Conservation (phyloP, 2,329 filamentous ascomycete genomes). For the Colletotrichum navitas region DNA sequence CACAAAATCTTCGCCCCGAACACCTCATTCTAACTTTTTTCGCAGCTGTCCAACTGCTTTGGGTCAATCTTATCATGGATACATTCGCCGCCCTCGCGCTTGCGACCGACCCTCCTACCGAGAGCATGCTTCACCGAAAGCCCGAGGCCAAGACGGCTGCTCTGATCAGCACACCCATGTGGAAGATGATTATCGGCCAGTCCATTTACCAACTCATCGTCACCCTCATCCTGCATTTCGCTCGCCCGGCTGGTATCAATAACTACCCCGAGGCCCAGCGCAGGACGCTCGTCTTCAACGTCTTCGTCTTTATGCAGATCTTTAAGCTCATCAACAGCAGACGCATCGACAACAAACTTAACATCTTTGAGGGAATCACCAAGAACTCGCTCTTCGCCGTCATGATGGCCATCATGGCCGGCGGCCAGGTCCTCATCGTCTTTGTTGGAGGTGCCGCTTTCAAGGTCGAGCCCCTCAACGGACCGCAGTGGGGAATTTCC, state of each 20-base stretch:
- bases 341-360: conserved; percentile 80
- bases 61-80: conserved; percentile 90
- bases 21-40: neutral
- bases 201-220: conserved; percentile 81
- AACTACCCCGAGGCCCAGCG: conserved; percentile 60
- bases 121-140: conserved; percentile 77
- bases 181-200: conserved; percentile 91
- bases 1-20: neutral
- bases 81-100: conserved; percentile 84
- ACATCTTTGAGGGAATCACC: conserved; percentile 78
- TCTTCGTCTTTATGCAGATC: conserved; percentile 88
- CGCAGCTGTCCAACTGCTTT: conserved; percentile 80
- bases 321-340: conserved; percentile 84
- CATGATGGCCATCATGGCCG: conserved; percentile 79
- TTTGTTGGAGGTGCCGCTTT: conserved; percentile 78
- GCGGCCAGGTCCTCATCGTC: conserved; percentile 78
- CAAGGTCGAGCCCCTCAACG: conserved; percentile 63
- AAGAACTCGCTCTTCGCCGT: conserved; percentile 78
- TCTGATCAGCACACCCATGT: conserved; percentile 82
- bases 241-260: conserved; percentile 58
- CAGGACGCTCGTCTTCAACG: conserved; percentile 82
- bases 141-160: conserved; percentile 80
- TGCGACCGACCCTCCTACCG: conserved; percentile 79
- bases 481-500: conserved; percentile 76
- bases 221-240: conserved; percentile 79